Conservation (phyloP, 306 rosid genomes). For the Sophora flavescens region DNA sequence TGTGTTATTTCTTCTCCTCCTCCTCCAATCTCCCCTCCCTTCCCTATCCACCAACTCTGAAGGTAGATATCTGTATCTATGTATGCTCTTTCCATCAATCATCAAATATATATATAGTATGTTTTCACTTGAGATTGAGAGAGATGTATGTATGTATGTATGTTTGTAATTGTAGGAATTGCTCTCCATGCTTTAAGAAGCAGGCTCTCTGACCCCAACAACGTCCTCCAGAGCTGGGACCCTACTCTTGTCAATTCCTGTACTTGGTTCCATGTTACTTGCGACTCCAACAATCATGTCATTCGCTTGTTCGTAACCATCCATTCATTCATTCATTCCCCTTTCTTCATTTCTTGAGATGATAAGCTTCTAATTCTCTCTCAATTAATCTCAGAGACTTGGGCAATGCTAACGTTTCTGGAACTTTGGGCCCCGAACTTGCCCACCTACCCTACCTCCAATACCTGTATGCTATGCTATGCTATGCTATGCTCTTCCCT, state of each 20-base stretch:
- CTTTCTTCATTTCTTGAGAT: no score
- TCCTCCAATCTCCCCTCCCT: slow-evolving; percentile 46
- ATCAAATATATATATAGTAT: no score
- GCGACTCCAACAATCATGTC: slow-evolving; percentile 79
- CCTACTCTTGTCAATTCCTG: slow-evolving; percentile 98
- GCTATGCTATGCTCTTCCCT: neutral
- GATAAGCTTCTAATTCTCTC: neutral
- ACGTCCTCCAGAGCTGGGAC: slow-evolving; percentile 96
- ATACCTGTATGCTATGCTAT: slow-evolving; percentile 56
- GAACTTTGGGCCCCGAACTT: slow-evolving; percentile 76
- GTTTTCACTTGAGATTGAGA: no score
- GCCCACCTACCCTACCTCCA: slow-evolving; percentile 72
- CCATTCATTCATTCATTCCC: no score
- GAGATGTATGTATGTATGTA: no score
- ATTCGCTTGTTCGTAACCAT: slow-evolving; percentile 65
- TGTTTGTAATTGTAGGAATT: slow-evolving; percentile 60
- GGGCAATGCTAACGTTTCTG: slow-evolving; percentile 69
- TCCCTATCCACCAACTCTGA: slow-evolving; percentile 54
- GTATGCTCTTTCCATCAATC: neutral
- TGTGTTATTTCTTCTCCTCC: slow-evolving; percentile 45
- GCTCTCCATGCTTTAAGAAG: slow-evolving; percentile 84
- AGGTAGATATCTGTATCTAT: slow-evolving; percentile 40
- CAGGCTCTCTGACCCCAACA: slow-evolving; percentile 76
- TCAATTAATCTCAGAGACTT: slow-evolving; percentile 71
- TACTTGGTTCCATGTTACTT: slow-evolving; percentile 97